phyloP scores from a whole-genome alignment of 352 stramenopile species.

The Phytophthora foliorum region DNA sequence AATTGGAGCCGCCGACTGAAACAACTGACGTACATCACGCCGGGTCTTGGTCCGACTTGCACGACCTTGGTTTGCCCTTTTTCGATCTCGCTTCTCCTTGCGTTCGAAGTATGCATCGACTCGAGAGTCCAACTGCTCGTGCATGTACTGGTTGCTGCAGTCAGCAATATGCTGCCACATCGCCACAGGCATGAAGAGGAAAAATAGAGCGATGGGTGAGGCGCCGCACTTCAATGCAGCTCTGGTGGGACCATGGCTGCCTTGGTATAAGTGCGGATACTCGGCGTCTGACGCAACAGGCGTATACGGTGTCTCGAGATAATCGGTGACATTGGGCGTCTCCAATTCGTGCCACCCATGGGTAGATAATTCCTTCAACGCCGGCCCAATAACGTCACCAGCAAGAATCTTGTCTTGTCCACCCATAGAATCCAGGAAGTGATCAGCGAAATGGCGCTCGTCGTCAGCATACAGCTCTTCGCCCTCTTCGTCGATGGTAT shows the following conservation, averaged over 20 bases:
- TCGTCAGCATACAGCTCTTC: conserved; percentile 5
- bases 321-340: background rate
- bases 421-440: conserved; percentile 3
- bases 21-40: conserved; percentile 12
- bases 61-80: background rate
- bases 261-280: background rate
- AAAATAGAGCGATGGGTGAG: conserved; percentile 6
- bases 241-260: background rate
- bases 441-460: conserved; percentile 11
- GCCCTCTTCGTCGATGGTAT: conserved; percentile 6
- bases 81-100: background rate
- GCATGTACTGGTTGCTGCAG: conserved; percentile 28
- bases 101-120: conserved; percentile 13
- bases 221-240: background rate
- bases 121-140: conserved; percentile 9
- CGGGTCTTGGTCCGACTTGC: background rate
- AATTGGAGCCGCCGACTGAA: conserved; percentile 8
- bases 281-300: background rate
- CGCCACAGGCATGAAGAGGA: conserved; percentile 18
- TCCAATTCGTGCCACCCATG: background rate
- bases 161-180: conserved; percentile 24
- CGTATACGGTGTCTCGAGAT: background rate
- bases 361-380: background rate
- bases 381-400: conserved; percentile 3
- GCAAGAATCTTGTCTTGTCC: conserved; percentile 3